Conservation (phyloP, 2,329 filamentous ascomycete genomes). For the Pezicula carpinea region DNA sequence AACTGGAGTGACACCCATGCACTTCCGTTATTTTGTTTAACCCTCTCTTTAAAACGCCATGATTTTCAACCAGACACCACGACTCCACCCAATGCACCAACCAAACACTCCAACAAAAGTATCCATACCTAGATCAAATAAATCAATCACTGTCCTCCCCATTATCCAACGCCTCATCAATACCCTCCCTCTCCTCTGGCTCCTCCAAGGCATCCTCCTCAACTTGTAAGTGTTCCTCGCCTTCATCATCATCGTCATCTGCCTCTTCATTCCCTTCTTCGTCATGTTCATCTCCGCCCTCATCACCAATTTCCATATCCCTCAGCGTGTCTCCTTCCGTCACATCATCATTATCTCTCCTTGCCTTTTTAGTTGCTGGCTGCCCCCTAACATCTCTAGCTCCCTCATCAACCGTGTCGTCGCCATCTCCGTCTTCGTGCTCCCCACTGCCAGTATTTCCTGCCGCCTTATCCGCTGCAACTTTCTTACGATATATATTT, state of each 20-base stretch:
- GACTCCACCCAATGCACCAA: too few relatives aligned
- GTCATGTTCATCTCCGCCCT: slow-evolving; percentile 45
- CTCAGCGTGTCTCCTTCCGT: slow-evolving; percentile 36
- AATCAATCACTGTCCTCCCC: not conserved
- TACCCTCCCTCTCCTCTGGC: slow-evolving; percentile 43
- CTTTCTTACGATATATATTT: slow-evolving; percentile 66
- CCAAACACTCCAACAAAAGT: too few relatives aligned
- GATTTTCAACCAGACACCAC: too few relatives aligned
- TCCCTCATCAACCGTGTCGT: slow-evolving; percentile 16
- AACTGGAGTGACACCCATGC: too few relatives aligned
- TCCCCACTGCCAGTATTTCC: slow-evolving; percentile 5
- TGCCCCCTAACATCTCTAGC: slow-evolving; percentile 20
- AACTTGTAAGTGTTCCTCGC: slow-evolving; percentile 38
- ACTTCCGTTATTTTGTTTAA: too few relatives aligned
- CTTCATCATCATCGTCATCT: slow-evolving; percentile 31
- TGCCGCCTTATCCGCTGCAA: slow-evolving; percentile 56
- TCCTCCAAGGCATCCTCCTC: slow-evolving; percentile 49
- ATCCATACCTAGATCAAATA: not conserved
- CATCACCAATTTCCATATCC: slow-evolving; percentile 28
- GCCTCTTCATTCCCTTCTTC: slow-evolving; percentile 36
- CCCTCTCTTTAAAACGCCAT: too few relatives aligned
- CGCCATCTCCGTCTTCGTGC: slow-evolving; percentile 11
- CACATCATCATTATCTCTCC: slow-evolving; percentile 43
- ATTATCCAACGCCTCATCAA: slow-evolving; percentile 55
- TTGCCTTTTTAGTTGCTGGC: slow-evolving; percentile 29